These are phyloP conservation scores for Solanum ossicruentum DNA, from an alignment of 257 asterid species.

Conservation along the genomic window DNA sequence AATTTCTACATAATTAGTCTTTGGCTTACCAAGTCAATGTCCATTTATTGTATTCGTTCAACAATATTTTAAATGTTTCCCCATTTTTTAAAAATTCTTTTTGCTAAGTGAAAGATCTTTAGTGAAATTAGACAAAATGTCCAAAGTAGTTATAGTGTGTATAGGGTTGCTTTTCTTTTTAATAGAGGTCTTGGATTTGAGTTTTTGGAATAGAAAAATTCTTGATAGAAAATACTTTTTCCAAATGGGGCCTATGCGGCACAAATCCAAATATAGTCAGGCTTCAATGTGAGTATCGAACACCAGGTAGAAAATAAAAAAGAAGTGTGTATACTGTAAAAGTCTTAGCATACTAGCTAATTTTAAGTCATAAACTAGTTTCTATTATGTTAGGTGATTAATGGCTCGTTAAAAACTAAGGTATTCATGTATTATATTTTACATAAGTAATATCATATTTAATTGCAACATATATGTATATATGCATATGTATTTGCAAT, in stretches of 20 bases:
- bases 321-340: neutral
- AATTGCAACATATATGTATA: too few species aligned
- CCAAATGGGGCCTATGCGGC: too few species aligned
- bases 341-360: neutral
- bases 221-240: accelerated
- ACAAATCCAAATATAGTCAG: too few species aligned
- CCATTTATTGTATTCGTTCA: neutral
- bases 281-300: too few species aligned
- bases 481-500: neutral
- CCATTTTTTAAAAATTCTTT: neutral
- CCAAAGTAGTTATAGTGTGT: neutral
- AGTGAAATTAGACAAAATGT: neutral
- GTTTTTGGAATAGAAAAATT: too few species aligned
- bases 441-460: neutral
- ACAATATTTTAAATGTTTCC: neutral
- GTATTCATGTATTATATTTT: neutral
- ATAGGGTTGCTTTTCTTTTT: too few species aligned
- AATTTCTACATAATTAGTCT: neutral
- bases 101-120: neutral
- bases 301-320: neutral
- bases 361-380: neutral
- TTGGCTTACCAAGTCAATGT: neutral
- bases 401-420: neutral
- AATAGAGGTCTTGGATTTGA: too few species aligned
- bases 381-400: neutral